Conservation (phyloP, 306 rosid species). For the Pueraria montana region DNA sequence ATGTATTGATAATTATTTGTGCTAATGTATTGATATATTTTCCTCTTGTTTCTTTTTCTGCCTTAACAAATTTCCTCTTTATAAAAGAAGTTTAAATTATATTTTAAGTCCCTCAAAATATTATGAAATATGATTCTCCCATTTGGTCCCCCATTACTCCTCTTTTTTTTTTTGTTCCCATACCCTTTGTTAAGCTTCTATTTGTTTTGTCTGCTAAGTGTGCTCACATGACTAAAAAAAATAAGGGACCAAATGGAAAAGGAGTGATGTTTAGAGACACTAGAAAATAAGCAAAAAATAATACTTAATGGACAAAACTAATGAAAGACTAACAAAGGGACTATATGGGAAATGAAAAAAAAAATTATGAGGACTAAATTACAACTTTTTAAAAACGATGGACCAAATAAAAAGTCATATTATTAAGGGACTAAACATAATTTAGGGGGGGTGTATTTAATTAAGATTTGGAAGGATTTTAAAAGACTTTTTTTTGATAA, state of each 20-base stretch:
- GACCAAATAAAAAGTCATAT: not conserved
- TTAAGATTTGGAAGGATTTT: too few species aligned
- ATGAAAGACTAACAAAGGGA: not conserved
- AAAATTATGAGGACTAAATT: not conserved
- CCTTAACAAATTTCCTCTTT: not conserved
- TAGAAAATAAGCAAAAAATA: conserved; percentile 1
- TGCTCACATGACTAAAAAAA: not conserved
- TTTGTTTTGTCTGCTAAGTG: not conserved
- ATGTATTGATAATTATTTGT: not conserved
- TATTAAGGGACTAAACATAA: not conserved
- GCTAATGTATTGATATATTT: not conserved
- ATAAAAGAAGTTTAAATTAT: not conserved
- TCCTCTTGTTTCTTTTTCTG: not conserved
- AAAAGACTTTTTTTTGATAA: too few species aligned
- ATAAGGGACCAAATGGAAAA: not conserved
- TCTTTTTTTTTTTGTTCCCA: not conserved
- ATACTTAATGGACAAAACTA: not conserved
- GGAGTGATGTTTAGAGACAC: not conserved
- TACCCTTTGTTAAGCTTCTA: not conserved
- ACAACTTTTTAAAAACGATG: not conserved
- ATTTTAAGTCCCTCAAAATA: not conserved
- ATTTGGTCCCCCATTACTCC: not conserved
- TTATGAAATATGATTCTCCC: not conserved
- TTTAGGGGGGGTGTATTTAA: too few species aligned
- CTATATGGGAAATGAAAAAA: not conserved